Evolutionary conservation across 441 rosid species (phyloP).

Genomic region (Hura crepitans): DNA sequence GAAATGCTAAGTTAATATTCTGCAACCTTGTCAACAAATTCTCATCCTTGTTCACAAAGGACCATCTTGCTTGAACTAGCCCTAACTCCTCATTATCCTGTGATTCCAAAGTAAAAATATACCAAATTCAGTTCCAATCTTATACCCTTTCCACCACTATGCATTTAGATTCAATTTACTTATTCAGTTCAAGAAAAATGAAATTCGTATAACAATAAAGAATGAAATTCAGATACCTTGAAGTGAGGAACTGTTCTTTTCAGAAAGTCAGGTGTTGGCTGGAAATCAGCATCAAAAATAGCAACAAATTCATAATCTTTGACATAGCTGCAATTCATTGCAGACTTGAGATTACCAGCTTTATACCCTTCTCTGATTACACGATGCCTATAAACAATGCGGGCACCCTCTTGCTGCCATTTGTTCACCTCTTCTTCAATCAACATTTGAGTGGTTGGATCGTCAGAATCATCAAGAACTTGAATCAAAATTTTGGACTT

Average conservation of each 20-base stretch:
- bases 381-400: conserved; percentile 76
- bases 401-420: conserved; percentile 81
- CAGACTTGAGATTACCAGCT: conserved; percentile 94
- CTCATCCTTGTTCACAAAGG: conserved; percentile 90
- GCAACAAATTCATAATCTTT: conserved; percentile 87
- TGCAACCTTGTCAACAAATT: conserved; percentile 83
- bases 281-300: conserved; percentile 92
- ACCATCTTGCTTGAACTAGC: conserved; percentile 93
- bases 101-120: conserved; percentile 13
- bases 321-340: conserved; percentile 82
- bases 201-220: not conserved
- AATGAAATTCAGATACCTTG: conserved; percentile 42
- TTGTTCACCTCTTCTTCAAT: conserved; percentile 79
- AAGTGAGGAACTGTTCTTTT: conserved; percentile 80
- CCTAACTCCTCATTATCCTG: conserved; percentile 81
- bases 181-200: not conserved
- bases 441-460: conserved; percentile 53
- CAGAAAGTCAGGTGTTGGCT: conserved; percentile 78
- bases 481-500: conserved; percentile 66
- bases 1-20: conserved; percentile 80
- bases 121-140: not conserved
- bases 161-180: not conserved
- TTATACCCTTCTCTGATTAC: conserved; percentile 82
- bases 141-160: not conserved
- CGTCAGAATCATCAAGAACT: conserved; percentile 84